Evolutionary conservation across 371 early-diverging fungal genomes (phyloP), one percentile per base, ranked within the genome.

Genomic region (Mucor velutinosus): DNA sequence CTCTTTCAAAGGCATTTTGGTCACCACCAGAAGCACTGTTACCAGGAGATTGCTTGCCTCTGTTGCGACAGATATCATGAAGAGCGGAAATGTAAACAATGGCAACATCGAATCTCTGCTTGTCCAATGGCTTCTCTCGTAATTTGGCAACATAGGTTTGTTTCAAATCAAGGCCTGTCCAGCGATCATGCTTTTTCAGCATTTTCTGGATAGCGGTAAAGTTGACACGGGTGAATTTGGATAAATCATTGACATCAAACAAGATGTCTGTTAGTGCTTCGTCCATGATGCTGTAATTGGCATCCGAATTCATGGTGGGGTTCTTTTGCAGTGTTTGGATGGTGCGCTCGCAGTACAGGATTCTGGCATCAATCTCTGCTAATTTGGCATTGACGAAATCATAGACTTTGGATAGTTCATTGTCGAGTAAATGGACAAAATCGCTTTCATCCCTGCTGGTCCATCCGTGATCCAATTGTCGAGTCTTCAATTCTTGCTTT

Each of bases 171-270:
- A 65, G 29, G 12, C 53, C 56, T n/a, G 75, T 75, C 69, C 72
- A 75, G 7, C 56, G 47, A 77, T 97, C 98, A 75, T 97, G 96
- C 79, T 97, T 96, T 74, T 96, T 97, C 66, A 98, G 82, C 62
- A 97, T 93, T 86, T 95, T 97, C 66, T 96, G 87, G 71, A 97
- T 95, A 25, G 95, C 99, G 7, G 93, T 84, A 75, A 93, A 94
- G 82, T 98, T 98, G 66, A 97, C 80, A 27, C 97, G 87, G 17
- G 94, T 91, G 79, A 93, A 98, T 76, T 91, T 91, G 35, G 94
- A 89, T 51, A 97, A 89, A 71, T 94, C 93, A 71, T 90, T 92
- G 55, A 95, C 90, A 73, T 97, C 97, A 62, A 75, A 75, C 14
- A 75, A 35, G 14, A 75, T 68, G 10, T 75, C 75, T 5, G 75